phyloP scores from a whole-genome alignment of 176 grass and related monocot genomes.

The Pharus latifolius region DNA sequence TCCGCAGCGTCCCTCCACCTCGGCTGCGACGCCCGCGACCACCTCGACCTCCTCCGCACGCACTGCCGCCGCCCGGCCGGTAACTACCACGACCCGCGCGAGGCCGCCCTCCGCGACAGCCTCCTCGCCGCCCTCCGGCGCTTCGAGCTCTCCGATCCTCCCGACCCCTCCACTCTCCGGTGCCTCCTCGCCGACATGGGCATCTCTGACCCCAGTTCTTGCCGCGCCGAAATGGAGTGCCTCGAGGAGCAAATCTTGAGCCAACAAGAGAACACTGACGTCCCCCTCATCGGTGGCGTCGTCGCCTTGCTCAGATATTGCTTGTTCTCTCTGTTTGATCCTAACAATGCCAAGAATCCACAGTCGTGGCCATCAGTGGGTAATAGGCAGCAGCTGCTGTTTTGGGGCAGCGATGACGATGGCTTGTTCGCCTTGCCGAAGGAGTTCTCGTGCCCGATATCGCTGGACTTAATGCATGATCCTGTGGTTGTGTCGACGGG shows the following conservation, averaged over 20 bases:
- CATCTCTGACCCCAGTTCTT: constrained; percentile 35
- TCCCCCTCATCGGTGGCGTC: constrained; percentile 48
- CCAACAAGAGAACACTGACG: constrained; percentile 66
- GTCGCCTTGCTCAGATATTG: constrained; percentile 67
- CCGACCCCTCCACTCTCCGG: constrained; percentile 29
- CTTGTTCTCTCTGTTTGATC: constrained; percentile 64
- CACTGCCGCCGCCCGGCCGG: constrained; percentile 28
- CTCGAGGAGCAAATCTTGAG: constrained; percentile 79
- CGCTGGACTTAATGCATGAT: constrained; percentile 76
- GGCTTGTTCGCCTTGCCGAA: constrained; percentile 69
- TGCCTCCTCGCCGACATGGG: constrained; percentile 41
- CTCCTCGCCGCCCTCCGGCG: constrained; percentile 38
- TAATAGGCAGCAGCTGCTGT: constrained; percentile 38
- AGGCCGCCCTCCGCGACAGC: constrained; percentile 34
- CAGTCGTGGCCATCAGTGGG: constrained; percentile 12
- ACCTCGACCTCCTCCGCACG: constrained; percentile 47
- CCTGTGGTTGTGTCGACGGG: constrained; percentile 82
- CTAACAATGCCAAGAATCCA: constrained; percentile 12
- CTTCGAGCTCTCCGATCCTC: constrained; percentile 38
- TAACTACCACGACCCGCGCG: constrained; percentile 40
- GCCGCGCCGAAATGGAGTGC: constrained; percentile 67
- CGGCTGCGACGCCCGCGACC: constrained; percentile 36
- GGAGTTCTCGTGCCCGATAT: constrained; percentile 96
- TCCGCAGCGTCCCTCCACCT: constrained; percentile 47
- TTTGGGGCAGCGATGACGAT: constrained; percentile 41